Evolutionary conservation across 306 rosid species (phyloP).

Genomic region (Adenanthera pavonina): DNA sequence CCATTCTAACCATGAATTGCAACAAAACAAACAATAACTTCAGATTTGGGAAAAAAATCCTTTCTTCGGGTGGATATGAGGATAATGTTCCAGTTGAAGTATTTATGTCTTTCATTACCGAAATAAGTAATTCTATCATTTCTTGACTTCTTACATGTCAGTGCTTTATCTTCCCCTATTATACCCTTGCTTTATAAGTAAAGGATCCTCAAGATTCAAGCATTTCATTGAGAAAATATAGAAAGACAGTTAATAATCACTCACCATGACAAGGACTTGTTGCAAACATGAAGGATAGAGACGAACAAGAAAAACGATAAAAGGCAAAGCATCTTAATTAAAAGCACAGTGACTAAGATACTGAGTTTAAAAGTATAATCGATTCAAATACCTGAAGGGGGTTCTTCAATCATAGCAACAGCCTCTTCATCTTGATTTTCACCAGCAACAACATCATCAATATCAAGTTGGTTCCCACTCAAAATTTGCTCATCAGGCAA

Average conservation of each 20-base stretch:
- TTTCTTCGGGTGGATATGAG: constrained; percentile 22
- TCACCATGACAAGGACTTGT: neutral
- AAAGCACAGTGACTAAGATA: neutral
- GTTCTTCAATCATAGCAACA: constrained; percentile 85
- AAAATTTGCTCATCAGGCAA: constrained; percentile 84
- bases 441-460: constrained; percentile 67
- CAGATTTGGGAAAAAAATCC: constrained; percentile 4
- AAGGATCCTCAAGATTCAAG: neutral
- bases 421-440: constrained; percentile 84
- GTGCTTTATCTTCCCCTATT: neutral
- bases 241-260: neutral
- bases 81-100: neutral
- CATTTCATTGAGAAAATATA: constrained; percentile 10
- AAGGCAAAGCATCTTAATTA: constrained; percentile 8
- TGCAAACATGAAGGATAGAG: neutral
- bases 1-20: neutral
- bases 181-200: neutral
- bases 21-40: constrained; percentile 4
- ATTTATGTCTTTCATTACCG: neutral
- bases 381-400: constrained; percentile 65
- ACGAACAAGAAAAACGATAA: neutral
- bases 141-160: neutral
- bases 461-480: constrained; percentile 76
- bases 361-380: neutral
- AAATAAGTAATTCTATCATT: neutral